Conservation (phyloP, 2,329 filamentous ascomycete genomes). For the Pseudocercospora eumusae region DNA sequence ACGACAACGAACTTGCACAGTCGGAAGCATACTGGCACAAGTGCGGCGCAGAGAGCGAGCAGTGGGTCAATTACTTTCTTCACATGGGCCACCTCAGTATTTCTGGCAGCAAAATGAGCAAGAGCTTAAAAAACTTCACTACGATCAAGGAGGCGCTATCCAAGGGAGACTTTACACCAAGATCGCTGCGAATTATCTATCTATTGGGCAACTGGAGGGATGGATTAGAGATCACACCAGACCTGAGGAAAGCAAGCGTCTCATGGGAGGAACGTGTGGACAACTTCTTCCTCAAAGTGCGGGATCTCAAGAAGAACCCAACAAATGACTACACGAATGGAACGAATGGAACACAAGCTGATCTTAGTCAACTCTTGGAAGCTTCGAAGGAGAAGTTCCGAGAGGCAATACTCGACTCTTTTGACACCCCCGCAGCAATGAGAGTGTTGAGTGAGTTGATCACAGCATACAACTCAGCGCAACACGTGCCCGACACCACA, state of each 20-base stretch:
- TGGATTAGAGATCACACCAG: constrained; percentile 80
- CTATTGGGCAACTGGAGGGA: constrained; percentile 87
- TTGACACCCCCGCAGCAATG: constrained; percentile 82
- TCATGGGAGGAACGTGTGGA: constrained; percentile 80
- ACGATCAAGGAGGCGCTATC: constrained; percentile 82
- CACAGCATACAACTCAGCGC: constrained; percentile 68
- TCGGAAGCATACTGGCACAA: constrained; percentile 77
- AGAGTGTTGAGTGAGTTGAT: constrained; percentile 75
- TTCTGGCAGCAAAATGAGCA: constrained; percentile 91
- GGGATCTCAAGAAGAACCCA: constrained; percentile 46
- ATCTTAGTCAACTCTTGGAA: constrained; percentile 52
- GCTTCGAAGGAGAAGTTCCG: constrained; percentile 60
- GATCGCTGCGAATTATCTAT: constrained; percentile 82
- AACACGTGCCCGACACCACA: constrained; percentile 49
- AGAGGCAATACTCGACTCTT: constrained; percentile 74
- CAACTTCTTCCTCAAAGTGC: constrained; percentile 65
- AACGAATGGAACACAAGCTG: constrained; percentile 37
- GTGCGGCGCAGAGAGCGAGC: constrained; percentile 47
- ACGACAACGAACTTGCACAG: constrained; percentile 89
- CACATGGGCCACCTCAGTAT: constrained; percentile 95
- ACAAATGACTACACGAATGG: constrained; percentile 24
- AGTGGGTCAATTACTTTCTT: constrained; percentile 94
- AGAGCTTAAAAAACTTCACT: constrained; percentile 92
- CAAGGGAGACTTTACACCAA: constrained; percentile 69
- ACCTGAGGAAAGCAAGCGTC: constrained; percentile 68